A percentile compares a stretch with the other conserved stretches of the same genome.
Conservation (phyloP, 768 basidiomycete genomes). For the Neoboletus subvelutipes region DNA sequence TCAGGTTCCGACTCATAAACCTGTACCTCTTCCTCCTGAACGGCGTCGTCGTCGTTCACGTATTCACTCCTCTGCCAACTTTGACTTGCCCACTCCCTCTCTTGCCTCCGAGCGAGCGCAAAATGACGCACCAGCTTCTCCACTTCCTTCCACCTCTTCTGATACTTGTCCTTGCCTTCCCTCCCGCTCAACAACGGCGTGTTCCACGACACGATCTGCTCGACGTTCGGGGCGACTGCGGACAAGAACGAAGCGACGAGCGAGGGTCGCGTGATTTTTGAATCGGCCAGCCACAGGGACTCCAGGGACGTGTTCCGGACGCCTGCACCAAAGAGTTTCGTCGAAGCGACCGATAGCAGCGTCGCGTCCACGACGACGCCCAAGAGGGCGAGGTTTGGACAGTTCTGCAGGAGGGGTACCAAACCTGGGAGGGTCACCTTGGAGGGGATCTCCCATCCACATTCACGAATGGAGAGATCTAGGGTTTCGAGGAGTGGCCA, state of each 20-base stretch:
- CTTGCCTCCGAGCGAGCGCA: constrained; percentile 19
- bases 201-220: constrained; percentile 32
- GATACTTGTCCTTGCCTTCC: constrained; percentile 26
- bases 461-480: constrained; percentile 30
- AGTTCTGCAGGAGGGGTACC: constrained; percentile 21
- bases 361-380: constrained; percentile 32
- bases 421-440: constrained; percentile 27
- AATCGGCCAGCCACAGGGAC: constrained; percentile 30
- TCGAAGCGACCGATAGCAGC: constrained; percentile 6
- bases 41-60: not conserved
- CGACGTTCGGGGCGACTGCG: constrained; percentile 30
- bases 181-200: constrained; percentile 28
- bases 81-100: constrained; percentile 19
- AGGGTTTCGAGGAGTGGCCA: constrained; percentile 30
- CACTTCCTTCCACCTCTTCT: constrained; percentile 25
- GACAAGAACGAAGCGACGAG: constrained; percentile 31
- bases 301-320: constrained; percentile 28
- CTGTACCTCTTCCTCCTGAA: constrained; percentile 2
- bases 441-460: constrained; percentile 32
- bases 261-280: constrained; percentile 25
- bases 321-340: constrained; percentile 17
- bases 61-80: not conserved
- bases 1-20: constrained; percentile 28
- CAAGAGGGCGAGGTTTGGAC: constrained; percentile 25
- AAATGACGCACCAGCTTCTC: constrained; percentile 23